These are phyloP conservation scores for Fusarium acutatum DNA, from an alignment of 2,329 filamentous ascomycete species.

Conservation along the genomic window DNA sequence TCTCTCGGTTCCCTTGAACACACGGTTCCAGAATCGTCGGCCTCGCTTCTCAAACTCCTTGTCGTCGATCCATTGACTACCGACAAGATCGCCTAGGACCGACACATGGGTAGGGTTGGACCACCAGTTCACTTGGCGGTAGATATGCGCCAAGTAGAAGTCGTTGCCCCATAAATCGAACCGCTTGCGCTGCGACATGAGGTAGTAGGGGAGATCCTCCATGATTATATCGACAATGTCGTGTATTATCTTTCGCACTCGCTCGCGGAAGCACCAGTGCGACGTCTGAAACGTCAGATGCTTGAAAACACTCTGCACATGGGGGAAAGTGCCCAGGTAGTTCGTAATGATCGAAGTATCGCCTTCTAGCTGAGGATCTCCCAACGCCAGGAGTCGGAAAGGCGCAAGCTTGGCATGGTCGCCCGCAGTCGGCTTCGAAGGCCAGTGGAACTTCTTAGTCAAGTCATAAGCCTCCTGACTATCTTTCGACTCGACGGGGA, in stretches of 20 bases:
- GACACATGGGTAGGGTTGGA: constrained; percentile 84
- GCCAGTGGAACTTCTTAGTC: constrained; percentile 55
- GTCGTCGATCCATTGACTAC: constrained; percentile 93
- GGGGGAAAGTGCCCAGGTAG: constrained; percentile 62
- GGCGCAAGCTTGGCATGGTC: constrained; percentile 63
- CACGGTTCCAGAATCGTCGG: constrained; percentile 79
- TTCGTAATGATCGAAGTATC: constrained; percentile 80
- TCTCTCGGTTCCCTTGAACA: constrained; percentile 74
- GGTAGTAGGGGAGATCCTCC: constrained; percentile 73
- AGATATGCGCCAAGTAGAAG: constrained; percentile 92
- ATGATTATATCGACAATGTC: constrained; percentile 68
- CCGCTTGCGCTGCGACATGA: constrained; percentile 77
- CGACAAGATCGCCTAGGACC: constrained; percentile 89
- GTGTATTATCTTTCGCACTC: constrained; percentile 63
- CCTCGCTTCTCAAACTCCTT: constrained; percentile 81
- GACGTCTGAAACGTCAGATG: constrained; percentile 58
- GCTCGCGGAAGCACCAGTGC: constrained; percentile 59
- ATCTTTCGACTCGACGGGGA: constrained; percentile 65
- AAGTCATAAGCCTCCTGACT: constrained; percentile 46
- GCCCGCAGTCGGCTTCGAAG: constrained; percentile 38
- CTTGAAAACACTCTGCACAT: constrained; percentile 56
- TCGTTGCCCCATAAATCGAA: constrained; percentile 94
- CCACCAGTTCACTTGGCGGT: constrained; percentile 85
- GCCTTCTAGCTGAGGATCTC: constrained; percentile 93
- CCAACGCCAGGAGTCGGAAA: constrained; percentile 87